A percentile compares a stretch with the other conserved stretches of the same genome.
These are phyloP conservation scores for Apiospora kogelbergensis DNA, from an alignment of 2,329 filamentous ascomycete genomes.

Conservation along the genomic window DNA sequence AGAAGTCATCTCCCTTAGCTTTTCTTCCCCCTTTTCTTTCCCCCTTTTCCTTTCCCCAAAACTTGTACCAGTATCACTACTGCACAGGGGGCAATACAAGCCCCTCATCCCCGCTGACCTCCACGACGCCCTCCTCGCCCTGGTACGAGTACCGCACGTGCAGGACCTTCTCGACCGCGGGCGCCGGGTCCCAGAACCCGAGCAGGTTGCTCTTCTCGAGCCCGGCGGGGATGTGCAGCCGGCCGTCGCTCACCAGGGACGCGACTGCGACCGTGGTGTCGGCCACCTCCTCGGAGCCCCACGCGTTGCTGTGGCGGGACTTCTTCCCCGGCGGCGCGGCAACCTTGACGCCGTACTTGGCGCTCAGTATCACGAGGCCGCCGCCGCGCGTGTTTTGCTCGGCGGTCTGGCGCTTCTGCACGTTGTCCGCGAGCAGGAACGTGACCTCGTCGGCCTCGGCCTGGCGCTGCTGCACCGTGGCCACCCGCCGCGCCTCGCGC, in stretches of 20 bases:
- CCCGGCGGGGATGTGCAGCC: conserved; percentile 39
- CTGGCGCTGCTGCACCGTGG: conserved; percentile 25
- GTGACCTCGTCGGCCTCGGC: conserved; percentile 46
- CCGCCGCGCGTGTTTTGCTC: conserved; percentile 31
- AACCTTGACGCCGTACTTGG: conserved; percentile 45
- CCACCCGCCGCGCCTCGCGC: not conserved
- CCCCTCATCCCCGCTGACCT: conserved; percentile 37
- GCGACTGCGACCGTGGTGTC: conserved; percentile 50
- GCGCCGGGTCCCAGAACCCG: conserved; percentile 53
- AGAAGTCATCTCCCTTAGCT: not conserved
- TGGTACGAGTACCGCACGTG: conserved; percentile 44
- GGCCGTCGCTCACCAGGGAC: conserved; percentile 41
- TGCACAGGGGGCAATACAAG: conserved; percentile 30
- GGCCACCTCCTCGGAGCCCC: conserved; percentile 42
- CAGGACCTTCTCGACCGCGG: conserved; percentile 42
- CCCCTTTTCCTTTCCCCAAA: not conserved
- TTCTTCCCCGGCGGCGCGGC: conserved; percentile 10
- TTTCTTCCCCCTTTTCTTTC: not conserved
- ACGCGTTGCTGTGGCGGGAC: conserved; percentile 17
- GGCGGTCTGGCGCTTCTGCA: conserved; percentile 37
- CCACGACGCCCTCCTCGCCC: conserved; percentile 34
- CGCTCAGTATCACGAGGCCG: conserved; percentile 48
- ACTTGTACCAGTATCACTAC: not conserved
- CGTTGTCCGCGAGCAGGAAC: conserved; percentile 40
- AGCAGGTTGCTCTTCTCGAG: conserved; percentile 44